Evolutionary conservation across 352 stramenopile genomes (phyloP), one percentile per base, ranked within the genome.

Genomic region (Phytophthora rubi): DNA sequence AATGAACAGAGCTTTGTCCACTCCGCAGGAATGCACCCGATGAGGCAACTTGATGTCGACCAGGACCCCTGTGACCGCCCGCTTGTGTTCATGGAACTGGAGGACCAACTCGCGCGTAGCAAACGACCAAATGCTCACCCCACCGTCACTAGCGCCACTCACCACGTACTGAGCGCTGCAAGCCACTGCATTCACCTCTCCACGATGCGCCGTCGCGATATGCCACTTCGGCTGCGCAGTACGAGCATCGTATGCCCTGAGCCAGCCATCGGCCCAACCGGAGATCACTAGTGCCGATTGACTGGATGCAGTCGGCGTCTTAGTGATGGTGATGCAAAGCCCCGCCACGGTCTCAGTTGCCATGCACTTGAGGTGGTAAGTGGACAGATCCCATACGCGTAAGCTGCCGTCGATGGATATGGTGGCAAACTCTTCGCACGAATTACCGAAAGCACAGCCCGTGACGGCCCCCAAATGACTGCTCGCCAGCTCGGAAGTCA

Each of bases 51-150:
- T 68, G 12, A 94, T 55, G 59, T 98, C 93, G 4, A 97, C 77
- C 0, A 95, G 70, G 35, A 98, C 83, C 23, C 89, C 77, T 5
- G 81, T 82, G 23, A 98, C 92, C 39, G 68, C 79, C 26, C 88
- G 86, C 70, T 92, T 91, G 78, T 98, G 93, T 53, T 98, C 91
- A 55, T 93, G 86, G 62, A 98, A 98, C 73, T 96, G 86, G 9
- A 97, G 77, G 55, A 98, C 88, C 13, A 98, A 80, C 73, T 97
- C 89, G 10, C 90, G 80, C 5, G 86, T 97, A 18, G 83, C 76
- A 10, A 89, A 74, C 1, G 83, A 90, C 94, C 94, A 98, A 57
- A 98, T 76, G 61, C 86, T 92, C n/a, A 98, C 90, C 0, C 80
- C 89, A 44, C 94, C 93, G 53, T 98, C 93, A 28, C 74, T 83